Percentiles rank a stretch among this genome's conserved stretches.
Evolutionary conservation across 257 asterid species (phyloP).

Genomic region (Capsicum chinense): DNA sequence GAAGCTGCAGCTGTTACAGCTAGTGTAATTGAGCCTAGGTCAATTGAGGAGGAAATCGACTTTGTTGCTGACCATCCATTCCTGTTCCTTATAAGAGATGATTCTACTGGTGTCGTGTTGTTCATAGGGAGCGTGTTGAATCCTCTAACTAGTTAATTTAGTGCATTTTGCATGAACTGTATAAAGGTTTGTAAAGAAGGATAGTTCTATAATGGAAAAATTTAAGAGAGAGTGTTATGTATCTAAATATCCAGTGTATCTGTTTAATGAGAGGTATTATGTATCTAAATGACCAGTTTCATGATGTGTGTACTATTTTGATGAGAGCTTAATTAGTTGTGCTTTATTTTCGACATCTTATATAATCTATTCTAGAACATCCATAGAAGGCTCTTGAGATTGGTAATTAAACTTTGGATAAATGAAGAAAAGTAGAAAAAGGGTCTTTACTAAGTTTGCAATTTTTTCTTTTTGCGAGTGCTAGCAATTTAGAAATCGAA

Average conservation of each 20-base stretch:
- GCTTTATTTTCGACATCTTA: neutral
- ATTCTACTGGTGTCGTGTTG: slow-evolving; percentile 55
- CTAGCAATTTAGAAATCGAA: too few relatives aligned
- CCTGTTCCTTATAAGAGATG: slow-evolving; percentile 53
- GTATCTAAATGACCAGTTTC: neutral
- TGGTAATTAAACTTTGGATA: too few relatives aligned
- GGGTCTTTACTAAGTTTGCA: too few relatives aligned
- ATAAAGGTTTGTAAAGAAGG: neutral
- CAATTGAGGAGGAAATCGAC: slow-evolving; percentile 39
- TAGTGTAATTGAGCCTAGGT: too few relatives aligned
- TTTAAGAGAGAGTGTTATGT: neutral
- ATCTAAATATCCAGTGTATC: neutral
- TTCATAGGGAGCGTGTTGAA: slow-evolving; percentile 52
- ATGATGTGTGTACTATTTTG: neutral
- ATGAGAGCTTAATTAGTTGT: neutral
- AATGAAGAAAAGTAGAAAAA: too few relatives aligned
- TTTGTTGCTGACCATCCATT: slow-evolving; percentile 67
- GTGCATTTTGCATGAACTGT: neutral
- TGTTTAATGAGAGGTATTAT: neutral
- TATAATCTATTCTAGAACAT: neutral
- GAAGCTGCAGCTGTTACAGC: slow-evolving; percentile 36
- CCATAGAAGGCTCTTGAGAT: too few relatives aligned
- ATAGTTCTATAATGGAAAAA: neutral
- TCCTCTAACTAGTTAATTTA: slow-evolving; percentile 37
- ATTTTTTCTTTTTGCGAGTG: too few relatives aligned